Evolutionary conservation across 225 moss, liverwort and hornwort species (phyloP).

Genomic region (Physcomitrellopsis africana): DNA sequence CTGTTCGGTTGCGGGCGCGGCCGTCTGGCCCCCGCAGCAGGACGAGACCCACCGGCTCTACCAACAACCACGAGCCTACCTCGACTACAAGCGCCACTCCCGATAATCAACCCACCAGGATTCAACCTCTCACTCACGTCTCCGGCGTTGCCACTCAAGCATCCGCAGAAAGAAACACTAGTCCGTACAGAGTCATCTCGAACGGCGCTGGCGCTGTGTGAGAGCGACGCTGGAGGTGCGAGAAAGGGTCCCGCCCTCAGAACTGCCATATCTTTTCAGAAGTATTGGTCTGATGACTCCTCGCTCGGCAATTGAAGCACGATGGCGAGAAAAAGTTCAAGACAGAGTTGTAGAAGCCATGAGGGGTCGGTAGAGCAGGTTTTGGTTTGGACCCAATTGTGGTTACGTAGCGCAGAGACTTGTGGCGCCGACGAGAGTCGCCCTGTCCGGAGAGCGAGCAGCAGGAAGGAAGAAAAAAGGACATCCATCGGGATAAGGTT

Average conservation of each 20-base stretch:
- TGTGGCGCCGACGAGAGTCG: no score
- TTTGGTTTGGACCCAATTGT: no score
- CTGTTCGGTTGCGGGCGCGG: constrained; percentile 46
- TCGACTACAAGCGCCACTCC: constrained; percentile 19
- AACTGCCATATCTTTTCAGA: constrained; percentile 48
- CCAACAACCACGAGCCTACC: constrained; percentile 52
- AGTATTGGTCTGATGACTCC: not conserved
- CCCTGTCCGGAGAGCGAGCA: no score
- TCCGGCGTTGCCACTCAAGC: constrained; percentile 45
- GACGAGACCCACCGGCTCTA: constrained; percentile 59
- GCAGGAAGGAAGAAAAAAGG: no score
- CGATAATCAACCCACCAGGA: constrained; percentile 28
- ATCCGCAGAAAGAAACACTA: constrained; percentile 47
- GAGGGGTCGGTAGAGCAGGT: no score
- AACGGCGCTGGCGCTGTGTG: not conserved
- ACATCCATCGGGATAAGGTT: constrained; percentile 38
- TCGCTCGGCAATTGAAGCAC: no score
- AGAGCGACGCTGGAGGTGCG: constrained; percentile 22
- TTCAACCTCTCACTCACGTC: constrained; percentile 40
- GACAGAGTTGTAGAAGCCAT: not conserved
- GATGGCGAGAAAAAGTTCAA: not conserved
- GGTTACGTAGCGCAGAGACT: no score
- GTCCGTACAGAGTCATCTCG: constrained; percentile 27
- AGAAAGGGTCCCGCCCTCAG: constrained; percentile 51
- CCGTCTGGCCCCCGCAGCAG: constrained; percentile 57